phyloP scores from a whole-genome alignment of 345 rosid genomes.

The Euphorbia pulcherrima region DNA sequence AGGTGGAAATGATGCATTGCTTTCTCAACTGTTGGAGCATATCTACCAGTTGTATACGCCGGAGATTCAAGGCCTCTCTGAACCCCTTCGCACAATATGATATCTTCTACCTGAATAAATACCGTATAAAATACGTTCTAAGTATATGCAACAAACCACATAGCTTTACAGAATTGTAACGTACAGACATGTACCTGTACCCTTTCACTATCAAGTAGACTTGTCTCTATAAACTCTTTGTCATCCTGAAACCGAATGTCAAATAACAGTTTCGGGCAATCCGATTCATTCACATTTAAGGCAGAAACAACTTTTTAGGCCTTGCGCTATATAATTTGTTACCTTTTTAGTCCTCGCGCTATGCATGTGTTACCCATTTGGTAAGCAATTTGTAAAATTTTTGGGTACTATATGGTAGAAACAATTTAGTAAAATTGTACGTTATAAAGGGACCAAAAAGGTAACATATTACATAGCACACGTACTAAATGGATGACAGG shows the following conservation, averaged over 20 bases:
- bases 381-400: too few relatives aligned
- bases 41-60: slow-evolving; percentile 61
- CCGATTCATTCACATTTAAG: too few relatives aligned
- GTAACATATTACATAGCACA: too few relatives aligned
- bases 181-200: slow-evolving; percentile 50
- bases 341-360: too few relatives aligned
- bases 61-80: slow-evolving; percentile 75
- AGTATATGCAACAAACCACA: background rate
- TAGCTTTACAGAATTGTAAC: slow-evolving; percentile 39
- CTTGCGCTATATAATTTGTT: too few relatives aligned
- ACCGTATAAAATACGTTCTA: background rate
- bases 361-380: too few relatives aligned
- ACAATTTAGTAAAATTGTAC: too few relatives aligned
- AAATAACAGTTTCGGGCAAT: background rate
- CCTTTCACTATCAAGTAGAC: slow-evolving; percentile 63
- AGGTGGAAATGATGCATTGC: slow-evolving; percentile 76
- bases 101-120: slow-evolving; percentile 72
- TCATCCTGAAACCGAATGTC: slow-evolving; percentile 50
- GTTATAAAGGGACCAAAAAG: too few relatives aligned
- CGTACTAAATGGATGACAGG: too few relatives aligned
- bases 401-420: too few relatives aligned
- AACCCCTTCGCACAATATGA: slow-evolving; percentile 64
- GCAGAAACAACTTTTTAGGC: too few relatives aligned
- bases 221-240: slow-evolving; percentile 50
- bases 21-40: slow-evolving; percentile 63